Percentiles rank a stretch among this genome's conserved stretches.
These are phyloP conservation scores for Stemphylium vesicarium DNA, from an alignment of 2,329 filamentous ascomycete species.

Conservation along the genomic window DNA sequence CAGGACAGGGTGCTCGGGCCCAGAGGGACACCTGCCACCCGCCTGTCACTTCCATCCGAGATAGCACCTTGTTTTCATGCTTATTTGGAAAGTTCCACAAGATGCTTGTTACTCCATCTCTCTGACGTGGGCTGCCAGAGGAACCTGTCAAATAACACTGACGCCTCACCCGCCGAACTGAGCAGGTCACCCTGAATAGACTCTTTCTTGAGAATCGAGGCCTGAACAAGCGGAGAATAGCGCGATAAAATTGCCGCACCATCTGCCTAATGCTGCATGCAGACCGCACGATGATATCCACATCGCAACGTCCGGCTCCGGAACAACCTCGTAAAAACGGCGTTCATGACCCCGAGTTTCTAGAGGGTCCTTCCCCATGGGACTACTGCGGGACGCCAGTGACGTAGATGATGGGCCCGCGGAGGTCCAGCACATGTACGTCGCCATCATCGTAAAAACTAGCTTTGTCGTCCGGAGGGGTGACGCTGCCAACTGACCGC, in stretches of 20 bases:
- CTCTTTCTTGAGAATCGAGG: background rate
- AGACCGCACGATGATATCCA: slow-evolving; percentile 4
- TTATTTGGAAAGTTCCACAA: background rate
- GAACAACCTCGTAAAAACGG: background rate
- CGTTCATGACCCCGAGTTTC: background rate
- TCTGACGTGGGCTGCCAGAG: background rate
- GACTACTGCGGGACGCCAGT: slow-evolving; percentile 7
- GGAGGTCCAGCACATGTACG: background rate
- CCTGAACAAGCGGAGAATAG: background rate
- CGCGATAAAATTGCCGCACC: background rate
- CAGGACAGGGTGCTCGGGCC: too few species aligned
- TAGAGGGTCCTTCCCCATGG: slow-evolving; percentile 3
- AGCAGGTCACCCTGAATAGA: background rate
- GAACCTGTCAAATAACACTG: background rate
- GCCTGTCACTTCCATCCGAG: background rate
- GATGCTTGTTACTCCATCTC: background rate
- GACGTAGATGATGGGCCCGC: slow-evolving; percentile 6
- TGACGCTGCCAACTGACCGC: slow-evolving; percentile 7
- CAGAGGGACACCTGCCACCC: background rate
- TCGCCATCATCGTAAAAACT: slow-evolving; percentile 2
- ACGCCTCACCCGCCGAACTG: background rate
- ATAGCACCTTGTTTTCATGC: background rate
- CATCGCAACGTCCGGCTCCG: slow-evolving; percentile 3
- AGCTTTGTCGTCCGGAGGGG: slow-evolving; percentile 2
- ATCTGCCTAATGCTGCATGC: background rate